Base-by-base conservation (phyloP, 306 rosid genomes). In the Rosa lucieae region DNA sequence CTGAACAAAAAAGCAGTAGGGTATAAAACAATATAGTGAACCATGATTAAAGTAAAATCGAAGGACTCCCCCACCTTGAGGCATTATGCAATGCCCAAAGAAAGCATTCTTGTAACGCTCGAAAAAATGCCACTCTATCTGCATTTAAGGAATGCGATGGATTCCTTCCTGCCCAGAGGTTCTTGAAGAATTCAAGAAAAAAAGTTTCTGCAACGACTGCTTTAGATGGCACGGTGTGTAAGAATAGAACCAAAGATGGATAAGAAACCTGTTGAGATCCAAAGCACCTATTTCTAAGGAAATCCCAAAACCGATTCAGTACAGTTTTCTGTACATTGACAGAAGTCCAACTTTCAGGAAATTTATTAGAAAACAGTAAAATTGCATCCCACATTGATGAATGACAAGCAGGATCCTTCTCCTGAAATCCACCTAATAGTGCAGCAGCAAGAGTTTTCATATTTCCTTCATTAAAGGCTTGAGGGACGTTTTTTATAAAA, bases 311-410 rank as follows among this genome's bases (percentile, higher is more conserved):
- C 1, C 92, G 93, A 81, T 85, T 87, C 75, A 92, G 81, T 78
- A 95, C 78, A 72, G 77, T 68, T 91, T 95, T 95, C 82, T 92
- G 97, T 78, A 92, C 83, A 67, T 95, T 95, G 70, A 95, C 44
- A 81, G 84, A 86, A 74, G 86, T 78, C 99, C 99, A 95, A 73
- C 94, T 80, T 73, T 76, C 91, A 2, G 97, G 99, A 83, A 92
- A 87, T 76, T 78, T 86, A 87, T 84, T 92, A 67, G 94, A 95
- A 84, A 92, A 92, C 59, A 92, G 92, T 84, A 95, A 80, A 75
- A 95, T 74, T 49, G 85, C 87, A 79, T 92, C 97, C 99, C 99
- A 95, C 98, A 95, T 89, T 75, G 97, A 83, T 48, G 97, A 84
- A 88, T 95, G 97, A 84, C 98, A 92, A 53, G 80, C 74, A 75